phyloP scores from a whole-genome alignment of 176 grass and related monocot species.

The Musa schizocarpa region DNA sequence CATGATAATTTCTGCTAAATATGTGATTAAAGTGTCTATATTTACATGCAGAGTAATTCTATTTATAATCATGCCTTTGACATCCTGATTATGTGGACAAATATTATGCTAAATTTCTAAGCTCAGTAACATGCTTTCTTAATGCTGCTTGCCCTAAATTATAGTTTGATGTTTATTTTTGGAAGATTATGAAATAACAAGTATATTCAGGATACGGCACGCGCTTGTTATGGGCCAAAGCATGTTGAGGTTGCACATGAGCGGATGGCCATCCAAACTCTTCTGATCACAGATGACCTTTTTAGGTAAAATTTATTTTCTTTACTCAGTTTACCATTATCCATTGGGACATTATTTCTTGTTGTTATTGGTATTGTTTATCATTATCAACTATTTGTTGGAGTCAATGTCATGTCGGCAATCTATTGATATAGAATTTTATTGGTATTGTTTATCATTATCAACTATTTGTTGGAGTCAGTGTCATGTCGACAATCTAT shows the following conservation, averaged over 20 bases:
- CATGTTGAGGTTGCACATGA: slow-evolving; percentile 88
- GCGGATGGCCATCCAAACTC: slow-evolving; percentile 59
- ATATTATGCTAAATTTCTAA: not conserved
- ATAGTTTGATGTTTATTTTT: slow-evolving; percentile 23
- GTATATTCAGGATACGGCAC: slow-evolving; percentile 65
- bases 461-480: not conserved
- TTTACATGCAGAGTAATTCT: not conserved
- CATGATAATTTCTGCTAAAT: not conserved
- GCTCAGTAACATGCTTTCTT: not conserved
- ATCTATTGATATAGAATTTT: not conserved
- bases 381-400: not conserved
- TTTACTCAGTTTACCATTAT: not conserved
- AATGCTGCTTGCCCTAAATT: slow-evolving; percentile 11
- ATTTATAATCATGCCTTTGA: not conserved
- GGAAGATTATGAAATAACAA: slow-evolving; percentile 8
- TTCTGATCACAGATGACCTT: slow-evolving; percentile 91
- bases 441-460: too few relatives aligned
- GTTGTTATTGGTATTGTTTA: too few relatives aligned
- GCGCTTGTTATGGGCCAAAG: slow-evolving; percentile 91
- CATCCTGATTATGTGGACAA: not conserved
- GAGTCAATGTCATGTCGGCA: not conserved
- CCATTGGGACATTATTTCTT: not conserved
- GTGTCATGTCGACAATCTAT: not conserved
- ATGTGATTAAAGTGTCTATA: not conserved
- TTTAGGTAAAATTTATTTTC: slow-evolving; percentile 41